phyloP scores from a whole-genome alignment of 1,284 basidiomycete species.

The Coniophora puteana region DNA sequence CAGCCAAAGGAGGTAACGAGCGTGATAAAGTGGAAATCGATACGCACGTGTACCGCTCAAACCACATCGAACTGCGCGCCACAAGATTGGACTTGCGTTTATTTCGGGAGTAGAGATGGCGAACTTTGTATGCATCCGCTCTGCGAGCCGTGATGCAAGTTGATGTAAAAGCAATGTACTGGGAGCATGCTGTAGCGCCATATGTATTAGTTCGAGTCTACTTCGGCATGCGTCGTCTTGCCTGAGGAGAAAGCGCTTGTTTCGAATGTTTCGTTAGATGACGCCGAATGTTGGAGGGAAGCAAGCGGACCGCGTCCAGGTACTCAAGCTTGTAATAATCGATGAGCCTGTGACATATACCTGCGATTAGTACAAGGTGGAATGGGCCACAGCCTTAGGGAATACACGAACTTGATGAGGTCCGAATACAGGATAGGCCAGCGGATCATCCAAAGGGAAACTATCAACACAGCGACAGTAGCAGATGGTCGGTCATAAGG shows the following conservation, averaged over 20 bases:
- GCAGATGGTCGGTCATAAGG: constrained; percentile 47
- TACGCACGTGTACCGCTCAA: constrained; percentile 79
- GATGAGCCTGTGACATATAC: constrained; percentile 48
- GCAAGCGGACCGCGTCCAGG: constrained; percentile 64
- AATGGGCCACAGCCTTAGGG: constrained; percentile 2
- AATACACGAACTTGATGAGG: constrained; percentile 56
- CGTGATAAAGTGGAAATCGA: constrained; percentile 8
- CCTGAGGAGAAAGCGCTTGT: constrained; percentile 65
- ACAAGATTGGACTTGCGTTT: constrained; percentile 78
- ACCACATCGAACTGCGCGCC: constrained; percentile 63
- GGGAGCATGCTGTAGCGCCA: constrained; percentile 54
- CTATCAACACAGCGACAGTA: constrained; percentile 62
- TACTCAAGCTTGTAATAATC: constrained; percentile 79
- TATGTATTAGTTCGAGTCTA: constrained; percentile 12
- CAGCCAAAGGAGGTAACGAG: constrained; percentile 5
- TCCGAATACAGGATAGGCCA: constrained; percentile 75
- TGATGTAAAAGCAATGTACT: constrained; percentile 52
- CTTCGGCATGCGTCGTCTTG: constrained; percentile 27
- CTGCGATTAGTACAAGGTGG: constrained; percentile 4
- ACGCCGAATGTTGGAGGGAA: constrained; percentile 62
- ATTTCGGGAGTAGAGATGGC: constrained; percentile 71
- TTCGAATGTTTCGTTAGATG: constrained; percentile 70
- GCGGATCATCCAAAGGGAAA: constrained; percentile 77
- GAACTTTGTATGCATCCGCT: constrained; percentile 47
- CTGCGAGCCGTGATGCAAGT: constrained; percentile 61